phyloP scores from a whole-genome alignment of 352 stramenopile genomes.

The Globisporangium recalcitrans region DNA sequence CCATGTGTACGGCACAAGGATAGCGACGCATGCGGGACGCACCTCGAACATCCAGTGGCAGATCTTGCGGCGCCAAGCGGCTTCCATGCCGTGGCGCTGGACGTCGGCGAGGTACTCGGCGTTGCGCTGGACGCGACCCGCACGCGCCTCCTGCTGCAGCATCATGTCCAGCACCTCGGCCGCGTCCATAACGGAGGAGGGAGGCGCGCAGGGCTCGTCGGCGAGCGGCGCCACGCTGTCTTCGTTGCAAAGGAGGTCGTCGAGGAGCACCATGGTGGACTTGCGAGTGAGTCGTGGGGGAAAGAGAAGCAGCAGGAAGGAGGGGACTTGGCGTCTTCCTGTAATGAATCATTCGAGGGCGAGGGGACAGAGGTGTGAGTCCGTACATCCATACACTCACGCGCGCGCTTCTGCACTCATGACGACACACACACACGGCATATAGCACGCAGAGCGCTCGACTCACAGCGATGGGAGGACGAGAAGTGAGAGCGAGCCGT shows the following conservation, averaged over 20 bases:
- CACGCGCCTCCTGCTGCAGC: constrained; percentile 21
- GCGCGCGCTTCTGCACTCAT: not conserved
- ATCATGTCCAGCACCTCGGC: constrained; percentile 25
- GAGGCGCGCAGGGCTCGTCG: not conserved
- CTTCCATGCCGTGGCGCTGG: constrained; percentile 40
- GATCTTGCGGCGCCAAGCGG: constrained; percentile 36
- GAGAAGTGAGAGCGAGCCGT: constrained; percentile 29
- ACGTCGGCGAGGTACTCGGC: constrained; percentile 27
- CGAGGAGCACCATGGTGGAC: constrained; percentile 13
- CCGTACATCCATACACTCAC: not conserved
- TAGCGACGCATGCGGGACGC: too few species aligned
- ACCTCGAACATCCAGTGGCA: constrained; percentile 53
- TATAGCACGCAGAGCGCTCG: not conserved
- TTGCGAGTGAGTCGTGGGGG: not conserved
- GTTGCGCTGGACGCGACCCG: constrained; percentile 18
- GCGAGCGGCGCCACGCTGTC: constrained; percentile 17
- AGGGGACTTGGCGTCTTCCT: constrained; percentile 3
- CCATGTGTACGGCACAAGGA: too few species aligned
- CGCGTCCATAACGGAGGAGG: constrained; percentile 10
- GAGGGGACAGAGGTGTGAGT: not conserved
- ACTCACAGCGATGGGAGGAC: constrained; percentile 25
- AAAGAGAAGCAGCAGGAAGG: not conserved
- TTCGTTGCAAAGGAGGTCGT: constrained; percentile 32
- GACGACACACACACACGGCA: not conserved
- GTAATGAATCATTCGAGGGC: constrained; percentile 11